A percentile compares a stretch with the other conserved stretches of the same genome.
Evolutionary conservation across 768 basidiomycete genomes (phyloP).

Genomic region (Candolleomyces eurysporus): DNA sequence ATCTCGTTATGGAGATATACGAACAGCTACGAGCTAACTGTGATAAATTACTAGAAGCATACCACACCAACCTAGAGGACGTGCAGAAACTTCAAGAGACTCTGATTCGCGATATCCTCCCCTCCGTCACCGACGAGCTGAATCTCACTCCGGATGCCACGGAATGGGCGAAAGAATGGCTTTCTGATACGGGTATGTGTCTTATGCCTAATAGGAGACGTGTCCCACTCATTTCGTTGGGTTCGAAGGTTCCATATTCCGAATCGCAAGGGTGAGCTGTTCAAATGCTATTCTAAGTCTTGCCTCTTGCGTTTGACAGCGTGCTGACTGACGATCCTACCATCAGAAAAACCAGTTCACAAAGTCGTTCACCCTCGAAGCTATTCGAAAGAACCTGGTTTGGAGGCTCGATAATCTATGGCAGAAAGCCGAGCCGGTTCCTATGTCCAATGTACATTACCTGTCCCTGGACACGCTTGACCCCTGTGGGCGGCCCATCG

Average conservation of each 20-base stretch:
- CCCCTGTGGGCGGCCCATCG: constrained; percentile 63
- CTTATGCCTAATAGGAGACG: constrained; percentile 14
- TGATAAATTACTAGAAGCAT: constrained; percentile 47
- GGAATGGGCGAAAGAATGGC: constrained; percentile 59
- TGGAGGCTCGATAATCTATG: constrained; percentile 55
- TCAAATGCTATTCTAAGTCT: constrained; percentile 3
- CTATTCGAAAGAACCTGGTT: constrained; percentile 49
- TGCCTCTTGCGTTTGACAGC: constrained; percentile 4
- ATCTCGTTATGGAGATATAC: constrained; percentile 31
- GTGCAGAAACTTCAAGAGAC: constrained; percentile 48
- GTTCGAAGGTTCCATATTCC: constrained; percentile 52
- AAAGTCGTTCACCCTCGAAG: constrained; percentile 58
- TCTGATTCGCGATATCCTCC: constrained; percentile 56
- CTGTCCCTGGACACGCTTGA: constrained; percentile 53
- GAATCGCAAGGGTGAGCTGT: constrained; percentile 56
- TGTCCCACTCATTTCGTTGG: constrained; percentile 15
- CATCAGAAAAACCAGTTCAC: constrained; percentile 67
- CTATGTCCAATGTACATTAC: constrained; percentile 44
- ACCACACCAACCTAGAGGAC: constrained; percentile 45
- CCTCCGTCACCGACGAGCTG: constrained; percentile 58
- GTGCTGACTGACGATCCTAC: constrained; percentile 1
- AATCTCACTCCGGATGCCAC: constrained; percentile 43
- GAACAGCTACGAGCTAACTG: constrained; percentile 45
- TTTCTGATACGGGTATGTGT: constrained; percentile 60
- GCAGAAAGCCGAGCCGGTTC: constrained; percentile 25